Evolutionary conservation across 306 rosid genomes (phyloP), one percentile per base, ranked within the genome.

Genomic region (Hippophae gyantsensis): DNA sequence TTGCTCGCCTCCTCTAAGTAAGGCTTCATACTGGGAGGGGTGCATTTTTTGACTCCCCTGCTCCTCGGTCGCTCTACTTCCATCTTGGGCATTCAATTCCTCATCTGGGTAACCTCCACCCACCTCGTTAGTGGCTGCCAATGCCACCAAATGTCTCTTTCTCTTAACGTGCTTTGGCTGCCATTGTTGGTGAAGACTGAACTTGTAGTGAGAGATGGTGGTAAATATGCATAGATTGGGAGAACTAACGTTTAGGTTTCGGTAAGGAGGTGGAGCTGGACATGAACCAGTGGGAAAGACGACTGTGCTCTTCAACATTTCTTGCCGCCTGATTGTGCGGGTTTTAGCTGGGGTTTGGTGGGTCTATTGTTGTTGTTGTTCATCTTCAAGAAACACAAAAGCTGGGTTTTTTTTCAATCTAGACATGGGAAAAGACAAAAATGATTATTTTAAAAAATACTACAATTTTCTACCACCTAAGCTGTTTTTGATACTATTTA

Each of bases 1-100:
- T 62, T 90, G 97, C n/a, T 90, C 92, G 0, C 94, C 97, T 14
- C 97, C 97, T 52, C 59, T 79, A 56, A 90, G 89, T 6, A 90
- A 84, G 6, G 96, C 87, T 46, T 87, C 79, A 6, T 72, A 80
- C 68, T 82, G 73, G 48, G 85, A 69, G 58, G 74, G 67, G 43
- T 63, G 78, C 55, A 74, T 7, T 9, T 65, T 78, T 38, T 61
- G 14, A 7, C 60, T 51, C 52, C 12, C 70, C 23, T 56, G 63
- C 61, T 76, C 58, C 14, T 13, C 67, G 60, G 65, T 5, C 3
- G 32, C 64, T 48, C 48, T 50, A 27, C 44, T 63, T 8, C 53
- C 58, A 48, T 54, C 81, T 61, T 55, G 44, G 13, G 0, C 8
- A 13, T 64, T 64, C 11, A 72, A 72, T 62, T 69, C 84, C 5